phyloP scores from a whole-genome alignment of 164 flowering plant genomes.

The Paratinospora sagittata region DNA sequence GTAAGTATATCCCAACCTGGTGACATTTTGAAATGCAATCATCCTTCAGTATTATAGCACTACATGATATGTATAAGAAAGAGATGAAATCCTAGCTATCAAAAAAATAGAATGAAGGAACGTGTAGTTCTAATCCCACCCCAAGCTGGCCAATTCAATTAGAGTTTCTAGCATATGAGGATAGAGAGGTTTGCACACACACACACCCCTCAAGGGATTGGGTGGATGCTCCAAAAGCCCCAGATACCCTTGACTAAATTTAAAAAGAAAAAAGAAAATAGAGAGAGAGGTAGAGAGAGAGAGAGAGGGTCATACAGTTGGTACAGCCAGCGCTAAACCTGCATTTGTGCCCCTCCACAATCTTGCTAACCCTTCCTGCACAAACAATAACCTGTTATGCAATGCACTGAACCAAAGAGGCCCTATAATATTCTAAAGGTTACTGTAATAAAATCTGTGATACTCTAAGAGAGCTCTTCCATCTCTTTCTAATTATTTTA shows the following conservation, averaged over 20 bases:
- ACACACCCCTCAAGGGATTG: too few relatives aligned
- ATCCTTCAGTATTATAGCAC: not conserved
- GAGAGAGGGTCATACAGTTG: slow-evolving; percentile 92
- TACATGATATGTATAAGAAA: not conserved
- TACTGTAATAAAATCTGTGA: too few relatives aligned
- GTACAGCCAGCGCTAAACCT: slow-evolving; percentile 81
- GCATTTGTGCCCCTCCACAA: slow-evolving; percentile 99
- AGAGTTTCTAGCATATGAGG: too few relatives aligned
- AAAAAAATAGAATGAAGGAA: not conserved
- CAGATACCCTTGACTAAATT: too few relatives aligned
- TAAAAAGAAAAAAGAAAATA: too few relatives aligned
- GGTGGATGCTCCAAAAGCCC: too few relatives aligned
- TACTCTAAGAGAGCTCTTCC: too few relatives aligned
- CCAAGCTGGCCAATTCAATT: too few relatives aligned
- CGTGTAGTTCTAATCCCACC: too few relatives aligned
- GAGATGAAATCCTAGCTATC: not conserved
- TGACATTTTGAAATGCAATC: slow-evolving; percentile 11
- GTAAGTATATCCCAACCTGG: slow-evolving; percentile 93
- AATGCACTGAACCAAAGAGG: not conserved
- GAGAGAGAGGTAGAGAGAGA: too few relatives aligned
- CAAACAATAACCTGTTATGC: slow-evolving; percentile 1
- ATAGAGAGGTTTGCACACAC: too few relatives aligned
- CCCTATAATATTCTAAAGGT: not conserved
- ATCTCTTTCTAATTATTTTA: too few relatives aligned
- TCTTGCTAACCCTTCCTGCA: slow-evolving; percentile 85